These are phyloP conservation scores for Teratosphaeria zuluensis DNA, from an alignment of 2,329 filamentous ascomycete species.

Conservation along the genomic window DNA sequence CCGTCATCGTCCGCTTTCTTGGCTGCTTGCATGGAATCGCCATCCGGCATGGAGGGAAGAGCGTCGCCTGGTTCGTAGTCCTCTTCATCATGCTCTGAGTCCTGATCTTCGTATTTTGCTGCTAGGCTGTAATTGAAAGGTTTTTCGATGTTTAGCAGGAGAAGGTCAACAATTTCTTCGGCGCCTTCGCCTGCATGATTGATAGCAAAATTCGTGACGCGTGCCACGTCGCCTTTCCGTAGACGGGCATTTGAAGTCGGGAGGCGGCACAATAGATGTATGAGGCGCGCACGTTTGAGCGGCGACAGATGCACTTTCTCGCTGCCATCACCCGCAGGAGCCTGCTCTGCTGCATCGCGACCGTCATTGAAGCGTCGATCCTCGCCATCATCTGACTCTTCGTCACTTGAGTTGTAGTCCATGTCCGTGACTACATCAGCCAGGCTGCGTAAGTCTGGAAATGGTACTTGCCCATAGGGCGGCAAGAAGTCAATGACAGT, in stretches of 20 bases:
- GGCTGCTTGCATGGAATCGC: slow-evolving; percentile 15
- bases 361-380: slow-evolving; percentile 34
- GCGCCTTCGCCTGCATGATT: slow-evolving; percentile 75
- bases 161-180: slow-evolving; percentile 83
- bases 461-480: slow-evolving; percentile 63
- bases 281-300: slow-evolving; percentile 71
- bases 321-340: slow-evolving; percentile 18
- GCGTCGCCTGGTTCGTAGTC: slow-evolving; percentile 28
- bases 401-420: slow-evolving; percentile 79
- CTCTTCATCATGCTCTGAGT: slow-evolving; percentile 28
- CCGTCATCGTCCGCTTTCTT: slow-evolving; percentile 44
- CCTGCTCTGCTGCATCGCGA: slow-evolving; percentile 27
- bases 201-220: slow-evolving; percentile 80
- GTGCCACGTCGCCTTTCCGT: slow-evolving; percentile 74
- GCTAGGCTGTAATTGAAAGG: slow-evolving; percentile 61
- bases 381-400: slow-evolving; percentile 55
- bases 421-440: slow-evolving; percentile 74
- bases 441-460: slow-evolving; percentile 49
- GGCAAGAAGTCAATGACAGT: slow-evolving; percentile 67
- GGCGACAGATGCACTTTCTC: slow-evolving; percentile 62
- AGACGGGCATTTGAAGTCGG: slow-evolving; percentile 66
- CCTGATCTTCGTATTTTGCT: slow-evolving; percentile 51
- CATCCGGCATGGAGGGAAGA: slow-evolving; percentile 12
- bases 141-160: slow-evolving; percentile 69
- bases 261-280: slow-evolving; percentile 72